Percentiles rank a stretch among this genome's conserved stretches.
Evolutionary conservation across 2,329 filamentous ascomycete species (phyloP).

Genomic region (Fusarium solani-melongenae): DNA sequence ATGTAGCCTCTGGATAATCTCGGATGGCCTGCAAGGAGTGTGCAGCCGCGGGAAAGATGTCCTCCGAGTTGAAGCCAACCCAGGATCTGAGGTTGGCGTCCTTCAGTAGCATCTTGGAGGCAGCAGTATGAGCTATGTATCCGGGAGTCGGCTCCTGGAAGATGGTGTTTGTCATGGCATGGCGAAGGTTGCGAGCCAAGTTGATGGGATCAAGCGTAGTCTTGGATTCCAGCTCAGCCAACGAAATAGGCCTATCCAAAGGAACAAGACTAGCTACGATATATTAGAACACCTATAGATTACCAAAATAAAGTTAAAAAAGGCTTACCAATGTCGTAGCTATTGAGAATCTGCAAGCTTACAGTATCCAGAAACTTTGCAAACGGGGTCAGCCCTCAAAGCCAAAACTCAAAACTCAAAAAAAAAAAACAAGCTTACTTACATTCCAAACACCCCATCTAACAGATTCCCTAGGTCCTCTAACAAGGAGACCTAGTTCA

Average conservation of each 20-base stretch:
- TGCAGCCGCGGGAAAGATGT: constrained; percentile 62
- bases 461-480: constrained; percentile 62
- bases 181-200: constrained; percentile 62
- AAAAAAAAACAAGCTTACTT: constrained; percentile 41
- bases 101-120: constrained; percentile 62
- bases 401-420: neutral
- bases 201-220: constrained; percentile 61
- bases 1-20: constrained; percentile 59
- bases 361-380: constrained; percentile 61
- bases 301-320: neutral
- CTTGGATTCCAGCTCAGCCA: constrained; percentile 58
- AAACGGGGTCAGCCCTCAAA: constrained; percentile 14
- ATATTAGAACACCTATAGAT: neutral
- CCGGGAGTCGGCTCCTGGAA: constrained; percentile 64
- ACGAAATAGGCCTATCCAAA: constrained; percentile 55
- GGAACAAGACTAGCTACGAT: constrained; percentile 61
- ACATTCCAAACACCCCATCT: constrained; percentile 65
- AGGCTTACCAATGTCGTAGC: constrained; percentile 59
- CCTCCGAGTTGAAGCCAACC: constrained; percentile 66
- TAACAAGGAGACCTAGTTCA: constrained; percentile 59
- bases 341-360: constrained; percentile 62
- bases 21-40: constrained; percentile 59
- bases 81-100: constrained; percentile 62
- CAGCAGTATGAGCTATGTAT: constrained; percentile 65
- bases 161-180: constrained; percentile 68